Percentiles rank a stretch among this genome's conserved stretches.
phyloP scores from a whole-genome alignment of 352 stramenopile species.

The Aphanomyces cochlioides region DNA sequence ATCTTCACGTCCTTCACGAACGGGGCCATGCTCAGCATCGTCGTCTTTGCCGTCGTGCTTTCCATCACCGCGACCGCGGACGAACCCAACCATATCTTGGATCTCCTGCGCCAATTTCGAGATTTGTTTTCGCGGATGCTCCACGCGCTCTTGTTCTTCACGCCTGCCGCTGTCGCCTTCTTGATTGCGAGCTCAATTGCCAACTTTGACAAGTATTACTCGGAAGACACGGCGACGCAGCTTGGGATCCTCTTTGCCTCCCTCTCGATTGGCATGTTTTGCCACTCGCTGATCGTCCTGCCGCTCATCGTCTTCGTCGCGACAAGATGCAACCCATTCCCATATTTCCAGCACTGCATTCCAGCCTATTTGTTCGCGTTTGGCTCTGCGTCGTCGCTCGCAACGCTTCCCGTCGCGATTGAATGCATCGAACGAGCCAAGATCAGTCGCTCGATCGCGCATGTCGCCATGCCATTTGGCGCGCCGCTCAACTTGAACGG shows the following conservation, averaged over 20 bases:
- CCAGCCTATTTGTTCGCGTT: conserved; percentile 75
- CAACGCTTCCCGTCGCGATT: conserved; percentile 48
- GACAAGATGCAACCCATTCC: conserved; percentile 59
- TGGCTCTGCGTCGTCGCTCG: conserved; percentile 74
- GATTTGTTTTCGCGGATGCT: conserved; percentile 42
- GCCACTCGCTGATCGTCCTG: conserved; percentile 42
- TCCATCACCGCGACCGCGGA: no score
- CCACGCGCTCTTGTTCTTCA: conserved; percentile 43
- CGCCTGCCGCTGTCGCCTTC: conserved; percentile 34
- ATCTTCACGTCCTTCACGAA: conserved; percentile 48
- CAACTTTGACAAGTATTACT: neutral
- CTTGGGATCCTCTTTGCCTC: neutral
- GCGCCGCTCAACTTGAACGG: conserved; percentile 71
- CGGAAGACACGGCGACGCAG: neutral
- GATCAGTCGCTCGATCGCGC: conserved; percentile 44
- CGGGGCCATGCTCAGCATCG: conserved; percentile 52
- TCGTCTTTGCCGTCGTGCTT: conserved; percentile 66
- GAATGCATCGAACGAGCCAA: conserved; percentile 22
- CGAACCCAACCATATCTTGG: conserved; percentile 22
- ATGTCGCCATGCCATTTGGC: conserved; percentile 69
- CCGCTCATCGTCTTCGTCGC: conserved; percentile 51
- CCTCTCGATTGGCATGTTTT: conserved; percentile 15
- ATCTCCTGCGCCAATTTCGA: conserved; percentile 40
- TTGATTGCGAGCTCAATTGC: conserved; percentile 9
- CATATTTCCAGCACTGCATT: conserved; percentile 59